A percentile compares a stretch with the other conserved stretches of the same genome.
Conservation (phyloP, 768 basidiomycete species). For the Fomitopsis serialis region DNA sequence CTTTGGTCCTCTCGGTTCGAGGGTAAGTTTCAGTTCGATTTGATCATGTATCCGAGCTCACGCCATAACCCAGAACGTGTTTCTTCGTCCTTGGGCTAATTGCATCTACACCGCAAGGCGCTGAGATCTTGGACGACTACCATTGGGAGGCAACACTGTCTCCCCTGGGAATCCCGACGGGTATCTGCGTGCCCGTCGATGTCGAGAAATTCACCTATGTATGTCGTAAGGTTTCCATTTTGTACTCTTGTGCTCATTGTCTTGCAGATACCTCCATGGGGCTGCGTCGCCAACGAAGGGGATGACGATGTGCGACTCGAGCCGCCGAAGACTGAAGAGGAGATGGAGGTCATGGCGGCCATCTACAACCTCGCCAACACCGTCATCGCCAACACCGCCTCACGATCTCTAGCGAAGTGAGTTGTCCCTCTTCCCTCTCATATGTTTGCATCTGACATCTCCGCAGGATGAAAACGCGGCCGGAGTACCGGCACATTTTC, state of each 20-base stretch:
- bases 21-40: slow-evolving; percentile 56
- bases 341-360: slow-evolving; percentile 81
- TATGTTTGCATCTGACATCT: slow-evolving; percentile 3
- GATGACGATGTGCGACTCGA: slow-evolving; percentile 43
- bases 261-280: slow-evolving; percentile 68
- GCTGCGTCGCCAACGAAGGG: slow-evolving; percentile 26
- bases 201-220: slow-evolving; percentile 78
- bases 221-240: slow-evolving; percentile 22
- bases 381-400: slow-evolving; percentile 92
- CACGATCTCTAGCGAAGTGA: slow-evolving; percentile 81
- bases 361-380: slow-evolving; percentile 94
- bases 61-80: slow-evolving; percentile 63
- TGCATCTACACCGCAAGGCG: slow-evolving; percentile 86
- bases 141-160: slow-evolving; percentile 90
- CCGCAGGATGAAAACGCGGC: slow-evolving; percentile 68
- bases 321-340: slow-evolving; percentile 61
- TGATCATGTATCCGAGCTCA: not conserved
- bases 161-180: slow-evolving; percentile 81
- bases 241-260: not conserved
- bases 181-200: slow-evolving; percentile 86
- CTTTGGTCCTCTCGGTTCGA: slow-evolving; percentile 83
- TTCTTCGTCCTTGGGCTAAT: slow-evolving; percentile 94
- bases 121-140: slow-evolving; percentile 89
- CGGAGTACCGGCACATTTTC: slow-evolving; percentile 73
- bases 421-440: slow-evolving; percentile 14